Evolutionary conservation across 208 protist species (phyloP).

Genomic region (Lotmaria passim): DNA sequence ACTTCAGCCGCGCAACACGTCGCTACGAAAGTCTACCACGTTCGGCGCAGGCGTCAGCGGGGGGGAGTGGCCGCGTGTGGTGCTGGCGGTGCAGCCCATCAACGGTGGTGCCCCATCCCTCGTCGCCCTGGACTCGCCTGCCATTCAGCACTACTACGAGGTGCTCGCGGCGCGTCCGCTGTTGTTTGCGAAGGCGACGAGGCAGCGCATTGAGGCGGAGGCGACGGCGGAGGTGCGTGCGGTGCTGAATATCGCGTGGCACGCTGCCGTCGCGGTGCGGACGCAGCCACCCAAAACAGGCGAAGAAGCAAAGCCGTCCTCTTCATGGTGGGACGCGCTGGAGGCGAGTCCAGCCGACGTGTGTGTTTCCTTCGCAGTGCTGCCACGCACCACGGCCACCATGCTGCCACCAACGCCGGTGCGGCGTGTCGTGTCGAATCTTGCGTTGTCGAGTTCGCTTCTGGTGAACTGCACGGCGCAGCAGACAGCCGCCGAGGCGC

Average conservation of each 20-base stretch:
- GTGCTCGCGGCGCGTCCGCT: constrained; percentile 19
- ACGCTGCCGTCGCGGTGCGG: constrained; percentile 14
- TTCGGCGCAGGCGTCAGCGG: not conserved
- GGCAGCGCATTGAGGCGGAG: constrained; percentile 12
- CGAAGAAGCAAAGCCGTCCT: not conserved
- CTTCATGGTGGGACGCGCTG: constrained; percentile 8
- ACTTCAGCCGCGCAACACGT: constrained; percentile 3
- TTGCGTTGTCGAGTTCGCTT: constrained; percentile 29
- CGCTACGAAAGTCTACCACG: not conserved
- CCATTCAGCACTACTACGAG: constrained; percentile 33
- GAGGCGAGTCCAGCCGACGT: constrained; percentile 1
- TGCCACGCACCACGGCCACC: constrained; percentile 3
- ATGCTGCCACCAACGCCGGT: not conserved
- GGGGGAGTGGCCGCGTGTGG: constrained; percentile 14
- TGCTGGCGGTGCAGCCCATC: constrained; percentile 24
- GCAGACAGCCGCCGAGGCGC: constrained; percentile 36
- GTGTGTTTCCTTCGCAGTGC: constrained; percentile 23
- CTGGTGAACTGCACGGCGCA: constrained; percentile 43
- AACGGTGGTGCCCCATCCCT: constrained; percentile 26
- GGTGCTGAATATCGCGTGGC: constrained; percentile 23
- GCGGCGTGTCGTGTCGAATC: constrained; percentile 22
- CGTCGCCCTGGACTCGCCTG: constrained; percentile 16
- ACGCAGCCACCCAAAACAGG: not conserved
- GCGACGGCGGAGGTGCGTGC: constrained; percentile 22
- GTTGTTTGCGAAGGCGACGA: constrained; percentile 20